Evolutionary conservation across 2,329 filamentous ascomycete species (phyloP).

Genomic region (Colletotrichum sp.): DNA sequence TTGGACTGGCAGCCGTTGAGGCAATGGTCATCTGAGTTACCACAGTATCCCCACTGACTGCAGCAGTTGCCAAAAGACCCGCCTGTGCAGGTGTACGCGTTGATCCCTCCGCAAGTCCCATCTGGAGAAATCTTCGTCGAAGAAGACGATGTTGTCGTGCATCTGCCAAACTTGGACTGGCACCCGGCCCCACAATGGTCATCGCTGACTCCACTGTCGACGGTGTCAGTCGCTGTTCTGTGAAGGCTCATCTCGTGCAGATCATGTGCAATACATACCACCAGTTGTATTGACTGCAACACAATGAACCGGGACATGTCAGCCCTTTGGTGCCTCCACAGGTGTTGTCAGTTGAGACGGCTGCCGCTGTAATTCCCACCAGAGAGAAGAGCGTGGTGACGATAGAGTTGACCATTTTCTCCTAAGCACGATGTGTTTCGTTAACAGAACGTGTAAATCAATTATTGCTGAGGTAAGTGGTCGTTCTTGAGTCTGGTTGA

Average conservation of each 20-base stretch:
- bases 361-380: neutral
- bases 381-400: neutral
- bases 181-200: slow-evolving; percentile 9
- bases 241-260: neutral
- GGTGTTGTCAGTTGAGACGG: slow-evolving; percentile 34
- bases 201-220: neutral
- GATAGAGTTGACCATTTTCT: neutral
- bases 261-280: neutral
- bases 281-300: slow-evolving; percentile 11
- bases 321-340: slow-evolving; percentile 43
- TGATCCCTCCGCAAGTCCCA: slow-evolving; percentile 42
- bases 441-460: neutral
- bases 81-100: slow-evolving; percentile 44
- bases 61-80: slow-evolving; percentile 20
- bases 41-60: slow-evolving; percentile 24
- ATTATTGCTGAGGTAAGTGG: neutral
- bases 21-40: slow-evolving; percentile 18
- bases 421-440: neutral
- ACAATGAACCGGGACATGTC: slow-evolving; percentile 34
- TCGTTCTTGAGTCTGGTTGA: neutral
- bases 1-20: slow-evolving; percentile 16
- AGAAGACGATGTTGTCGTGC: neutral
- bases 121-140: slow-evolving; percentile 27
- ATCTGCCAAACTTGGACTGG: slow-evolving; percentile 1
- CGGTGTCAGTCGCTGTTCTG: neutral